Evolutionary conservation across 176 grass and related monocot species (phyloP).

Genomic region (Aegilops longissima): DNA sequence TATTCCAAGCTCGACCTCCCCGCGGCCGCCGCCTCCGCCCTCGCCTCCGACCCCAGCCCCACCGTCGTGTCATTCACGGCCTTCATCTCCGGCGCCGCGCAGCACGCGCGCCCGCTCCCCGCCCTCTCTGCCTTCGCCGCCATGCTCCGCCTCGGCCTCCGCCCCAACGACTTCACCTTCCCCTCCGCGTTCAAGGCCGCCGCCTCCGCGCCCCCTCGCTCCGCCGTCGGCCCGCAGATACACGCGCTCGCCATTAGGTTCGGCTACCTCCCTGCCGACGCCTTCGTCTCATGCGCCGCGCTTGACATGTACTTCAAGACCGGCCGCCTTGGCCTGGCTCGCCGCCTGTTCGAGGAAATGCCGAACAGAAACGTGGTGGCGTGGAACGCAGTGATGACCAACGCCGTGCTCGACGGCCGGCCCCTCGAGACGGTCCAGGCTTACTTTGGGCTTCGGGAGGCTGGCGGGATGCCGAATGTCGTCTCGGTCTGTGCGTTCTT

Average conservation of each 20-base stretch:
- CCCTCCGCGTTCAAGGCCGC: conserved; percentile 75
- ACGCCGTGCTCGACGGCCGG: conserved; percentile 54
- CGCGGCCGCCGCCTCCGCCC: conserved; percentile 32
- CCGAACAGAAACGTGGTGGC: conserved; percentile 53
- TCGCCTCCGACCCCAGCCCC: conserved; percentile 59
- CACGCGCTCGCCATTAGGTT: conserved; percentile 47
- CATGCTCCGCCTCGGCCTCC: conserved; percentile 68
- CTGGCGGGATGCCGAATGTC: conserved; percentile 39
- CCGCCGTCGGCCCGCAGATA: conserved; percentile 22
- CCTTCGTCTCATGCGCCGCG: conserved; percentile 68
- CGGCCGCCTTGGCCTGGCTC: conserved; percentile 29
- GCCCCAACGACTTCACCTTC: conserved; percentile 86
- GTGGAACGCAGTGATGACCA: conserved; percentile 82
- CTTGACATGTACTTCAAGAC: conserved; percentile 94
- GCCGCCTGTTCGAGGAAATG: conserved; percentile 74
- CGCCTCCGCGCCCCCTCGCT: neutral
- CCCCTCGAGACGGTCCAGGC: conserved; percentile 50
- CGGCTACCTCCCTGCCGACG: conserved; percentile 45
- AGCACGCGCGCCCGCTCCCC: conserved; percentile 46
- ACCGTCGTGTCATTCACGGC: conserved; percentile 73
- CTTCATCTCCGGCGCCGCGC: conserved; percentile 69
- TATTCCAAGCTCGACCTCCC: conserved; percentile 88
- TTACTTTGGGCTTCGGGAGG: conserved; percentile 46
- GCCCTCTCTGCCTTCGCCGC: conserved; percentile 53
- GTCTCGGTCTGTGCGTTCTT: conserved; percentile 76